phyloP scores from a whole-genome alignment of 2,329 filamentous ascomycete species.

The Fusarium buharicum region DNA sequence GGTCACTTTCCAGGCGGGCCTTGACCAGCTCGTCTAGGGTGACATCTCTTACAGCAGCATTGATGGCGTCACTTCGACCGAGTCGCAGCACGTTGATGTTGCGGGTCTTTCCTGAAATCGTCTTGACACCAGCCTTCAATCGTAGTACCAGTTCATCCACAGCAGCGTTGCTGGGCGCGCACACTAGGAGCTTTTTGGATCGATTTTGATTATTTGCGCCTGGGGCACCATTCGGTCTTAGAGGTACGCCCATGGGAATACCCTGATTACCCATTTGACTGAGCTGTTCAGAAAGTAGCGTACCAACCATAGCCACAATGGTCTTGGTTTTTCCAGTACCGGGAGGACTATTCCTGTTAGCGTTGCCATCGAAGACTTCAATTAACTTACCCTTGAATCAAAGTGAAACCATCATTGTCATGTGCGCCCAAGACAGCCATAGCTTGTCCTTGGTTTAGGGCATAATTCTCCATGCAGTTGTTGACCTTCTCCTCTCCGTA shows the following conservation, averaged over 20 bases:
- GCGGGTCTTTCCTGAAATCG: conserved; percentile 74
- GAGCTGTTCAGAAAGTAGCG: conserved; percentile 63
- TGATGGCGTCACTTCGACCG: conserved; percentile 92
- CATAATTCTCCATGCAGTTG: conserved; percentile 78
- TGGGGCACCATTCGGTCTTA: conserved; percentile 43
- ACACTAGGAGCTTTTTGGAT: conserved; percentile 89
- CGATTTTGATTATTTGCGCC: conserved; percentile 45
- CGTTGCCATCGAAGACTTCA: conserved; percentile 2
- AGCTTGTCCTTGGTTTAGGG: conserved; percentile 87
- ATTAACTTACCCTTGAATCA: conserved; percentile 81
- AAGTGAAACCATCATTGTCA: conserved; percentile 95
- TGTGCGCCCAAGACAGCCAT: conserved; percentile 90
- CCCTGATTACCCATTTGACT: conserved; percentile 50
- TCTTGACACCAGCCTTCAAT: conserved; percentile 87
- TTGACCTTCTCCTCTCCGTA: conserved; percentile 80
- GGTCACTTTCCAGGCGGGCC: conserved; percentile 71
- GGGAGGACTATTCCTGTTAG: conserved; percentile 72
- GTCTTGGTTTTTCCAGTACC: conserved; percentile 99
- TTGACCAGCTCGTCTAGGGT: conserved; percentile 93
- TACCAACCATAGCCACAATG: conserved; percentile 94
- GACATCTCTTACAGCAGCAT: conserved; percentile 86
- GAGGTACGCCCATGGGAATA: conserved; percentile 47
- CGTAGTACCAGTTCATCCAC: conserved; percentile 96
- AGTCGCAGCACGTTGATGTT: conserved; percentile 90
- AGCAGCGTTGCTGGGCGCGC: conserved; percentile 97